Base-by-base conservation (phyloP, 441 rosid species). In the Gossypium trilobum region DNA sequence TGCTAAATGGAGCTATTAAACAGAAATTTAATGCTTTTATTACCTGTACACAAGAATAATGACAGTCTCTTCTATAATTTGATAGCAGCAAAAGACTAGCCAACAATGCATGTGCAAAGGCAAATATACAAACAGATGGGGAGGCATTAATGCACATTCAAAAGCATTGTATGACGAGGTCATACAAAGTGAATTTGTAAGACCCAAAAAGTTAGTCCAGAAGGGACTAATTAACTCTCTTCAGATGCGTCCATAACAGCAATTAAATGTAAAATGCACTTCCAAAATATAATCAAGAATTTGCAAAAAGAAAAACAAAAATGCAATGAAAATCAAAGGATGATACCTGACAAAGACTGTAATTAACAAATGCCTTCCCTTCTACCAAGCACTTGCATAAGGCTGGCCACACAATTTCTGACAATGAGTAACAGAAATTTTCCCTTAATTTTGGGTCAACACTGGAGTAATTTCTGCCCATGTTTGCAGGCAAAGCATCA, bases 341-440 rank as follows among this genome's bases (percentile, higher is more conserved):
- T 59, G 73, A 65, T 83, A 95, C 99, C 99, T 93, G 99, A 82
- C 89, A 90, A 76, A 85, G 78, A 83, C 87, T 87, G 82, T 83
- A 83, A 84, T 89, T 84, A 77, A 95, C 72, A 78, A 87, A 93
- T 57, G 82, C 78, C 83, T 89, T 95, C 79, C 99, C 98, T 77
- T 89, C 97, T 48, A 81, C 81, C 86, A 95, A 84, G 80, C 95
- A 89, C 82, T 85, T 93, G 81, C 75, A 76, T 76, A 90, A 79
- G 29, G 89, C 74, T 27, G 87, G 88, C 98, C 97, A 95, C n/a
- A 87, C 78, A 74, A 74, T 84, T 82, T 87, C 89, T 8, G 90
- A 88, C 62, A 95, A 78, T 54, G 74, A 78, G 82, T 68, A 75
- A 73, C 80, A 67, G 78, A 93, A 93, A 55, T 79, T 82, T 73